Evolutionary conservation across 208 protist species (phyloP).

Genomic region (Borovskyia barvae): DNA sequence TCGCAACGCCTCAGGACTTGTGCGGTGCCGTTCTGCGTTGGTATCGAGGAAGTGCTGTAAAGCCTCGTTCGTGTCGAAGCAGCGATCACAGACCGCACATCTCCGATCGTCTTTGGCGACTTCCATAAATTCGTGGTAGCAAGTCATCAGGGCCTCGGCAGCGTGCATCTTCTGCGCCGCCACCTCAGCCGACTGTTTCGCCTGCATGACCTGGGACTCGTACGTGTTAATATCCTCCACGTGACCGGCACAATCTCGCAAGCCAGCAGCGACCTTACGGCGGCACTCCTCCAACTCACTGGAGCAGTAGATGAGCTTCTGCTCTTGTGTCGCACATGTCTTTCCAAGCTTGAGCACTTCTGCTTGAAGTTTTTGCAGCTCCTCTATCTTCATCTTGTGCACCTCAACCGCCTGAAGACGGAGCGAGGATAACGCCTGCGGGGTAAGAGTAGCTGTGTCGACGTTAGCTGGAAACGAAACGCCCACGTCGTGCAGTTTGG

Average conservation of each 20-base stretch:
- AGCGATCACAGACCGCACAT: conserved; percentile 66
- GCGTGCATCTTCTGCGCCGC: conserved; percentile 35
- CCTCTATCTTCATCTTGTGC: conserved; percentile 24
- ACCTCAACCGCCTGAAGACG: conserved; percentile 18
- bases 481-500: conserved; percentile 26
- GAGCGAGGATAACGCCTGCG: conserved; percentile 9
- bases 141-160: conserved; percentile 44
- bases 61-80: conserved; percentile 31
- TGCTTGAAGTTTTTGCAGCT: conserved; percentile 25
- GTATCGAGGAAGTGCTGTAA: conserved; percentile 35
- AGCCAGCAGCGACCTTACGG: background rate
- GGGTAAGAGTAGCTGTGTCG: background rate
- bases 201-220: conserved; percentile 30
- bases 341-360: conserved; percentile 33
- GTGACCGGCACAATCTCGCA: conserved; percentile 3
- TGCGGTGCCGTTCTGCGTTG: conserved; percentile 33
- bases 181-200: conserved; percentile 21
- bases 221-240: conserved; percentile 36
- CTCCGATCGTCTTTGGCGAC: conserved; percentile 34
- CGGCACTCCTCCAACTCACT: conserved; percentile 23
- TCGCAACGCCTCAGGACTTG: conserved; percentile 34
- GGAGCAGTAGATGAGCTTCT: conserved; percentile 20
- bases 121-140: conserved; percentile 57
- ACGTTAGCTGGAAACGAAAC: conserved; percentile 6
- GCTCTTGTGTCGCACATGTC: conserved; percentile 29